Base-by-base conservation (phyloP, 176 grass and related monocot genomes). In the Miscanthus lutarioriparius region DNA sequence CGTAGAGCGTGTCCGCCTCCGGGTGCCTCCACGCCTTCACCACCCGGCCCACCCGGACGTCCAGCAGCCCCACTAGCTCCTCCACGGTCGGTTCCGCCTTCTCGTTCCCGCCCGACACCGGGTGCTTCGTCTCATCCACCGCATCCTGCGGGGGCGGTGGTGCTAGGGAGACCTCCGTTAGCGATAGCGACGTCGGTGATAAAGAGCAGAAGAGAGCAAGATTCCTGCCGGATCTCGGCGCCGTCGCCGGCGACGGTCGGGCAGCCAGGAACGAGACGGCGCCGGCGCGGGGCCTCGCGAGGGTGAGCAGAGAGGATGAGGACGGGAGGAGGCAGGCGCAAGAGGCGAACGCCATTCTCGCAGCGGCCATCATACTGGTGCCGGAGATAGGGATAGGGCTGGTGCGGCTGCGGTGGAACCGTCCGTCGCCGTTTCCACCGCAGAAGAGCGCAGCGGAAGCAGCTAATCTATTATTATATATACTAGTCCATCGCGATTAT, bases 11-110 rank as follows among this genome's bases (percentile, higher is more conserved):
- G 77, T 98, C 93, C 3, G 93, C 96, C 85, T 98, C 91, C 17
- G 91, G 93, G 77, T 98, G 96, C 86, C 78, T 75, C 96, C 91
- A 95, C 38, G 92, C 93, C 83, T 90, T 98, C 53, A 98, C 39
- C 45, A 98, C 85, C 58, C 91, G 84, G 58, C 93, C 93, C 30
- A 98, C 96, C 62, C 96, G 87, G 78, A 95, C 83, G 84, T 95
- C 96, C 83, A 95, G 84, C 44, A 89, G 43, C 14, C 86, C 87
- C 14, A 65, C 91, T n/a, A 94, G 77, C 45, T 89, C 89, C 64
- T 74, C 86, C 81, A 22, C 74, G 13, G 81, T 77, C 14, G 49
- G 48, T 27, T 67, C 72, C 27, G 51, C 53, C 67, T 82, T 72
- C 33, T 80, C 76, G 66, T 58, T 48, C 54, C 32, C 77, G 61